These are phyloP conservation scores for Halophytophthora polymorphica DNA, from an alignment of 352 stramenopile species.

Conservation along the genomic window DNA sequence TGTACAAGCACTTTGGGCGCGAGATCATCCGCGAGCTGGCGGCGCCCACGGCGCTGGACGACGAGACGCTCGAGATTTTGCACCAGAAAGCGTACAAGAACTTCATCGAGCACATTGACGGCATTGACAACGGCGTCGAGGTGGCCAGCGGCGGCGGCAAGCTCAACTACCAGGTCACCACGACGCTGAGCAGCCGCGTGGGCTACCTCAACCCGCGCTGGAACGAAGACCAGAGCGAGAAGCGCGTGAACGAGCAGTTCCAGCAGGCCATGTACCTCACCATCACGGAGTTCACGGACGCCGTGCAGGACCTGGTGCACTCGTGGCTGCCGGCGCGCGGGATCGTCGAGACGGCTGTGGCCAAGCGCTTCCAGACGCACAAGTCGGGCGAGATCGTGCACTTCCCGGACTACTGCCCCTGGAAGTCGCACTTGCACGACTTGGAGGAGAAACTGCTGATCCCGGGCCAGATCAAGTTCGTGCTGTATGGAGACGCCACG, in stretches of 20 bases:
- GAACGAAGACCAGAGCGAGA: constrained; percentile 91
- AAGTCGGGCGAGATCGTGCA: constrained; percentile 92
- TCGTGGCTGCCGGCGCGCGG: constrained; percentile 92
- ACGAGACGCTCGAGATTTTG: constrained; percentile 77
- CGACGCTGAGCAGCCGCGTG: constrained; percentile 85
- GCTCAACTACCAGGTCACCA: constrained; percentile 77
- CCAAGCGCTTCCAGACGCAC: constrained; percentile 86
- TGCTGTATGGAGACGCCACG: constrained; percentile 94
- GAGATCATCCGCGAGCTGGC: constrained; percentile 91
- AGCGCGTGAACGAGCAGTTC: constrained; percentile 90
- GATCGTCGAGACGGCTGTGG: constrained; percentile 92
- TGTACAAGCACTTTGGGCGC: constrained; percentile 98
- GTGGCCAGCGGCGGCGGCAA: constrained; percentile 36
- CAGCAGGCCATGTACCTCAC: constrained; percentile 94
- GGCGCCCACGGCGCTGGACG: constrained; percentile 43
- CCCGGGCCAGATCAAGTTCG: constrained; percentile 93
- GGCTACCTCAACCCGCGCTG: constrained; percentile 93
- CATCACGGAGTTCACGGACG: constrained; percentile 92
- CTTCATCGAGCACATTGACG: constrained; percentile 98
- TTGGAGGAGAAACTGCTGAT: constrained; percentile 92
- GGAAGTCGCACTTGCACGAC: constrained; percentile 96
- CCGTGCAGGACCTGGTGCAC: constrained; percentile 90
- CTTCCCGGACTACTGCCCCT: constrained; percentile 91
- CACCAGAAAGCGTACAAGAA: constrained; percentile 94
- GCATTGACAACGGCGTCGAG: constrained; percentile 98